phyloP scores from a whole-genome alignment of 768 basidiomycete species.

The Boletus sp. region DNA sequence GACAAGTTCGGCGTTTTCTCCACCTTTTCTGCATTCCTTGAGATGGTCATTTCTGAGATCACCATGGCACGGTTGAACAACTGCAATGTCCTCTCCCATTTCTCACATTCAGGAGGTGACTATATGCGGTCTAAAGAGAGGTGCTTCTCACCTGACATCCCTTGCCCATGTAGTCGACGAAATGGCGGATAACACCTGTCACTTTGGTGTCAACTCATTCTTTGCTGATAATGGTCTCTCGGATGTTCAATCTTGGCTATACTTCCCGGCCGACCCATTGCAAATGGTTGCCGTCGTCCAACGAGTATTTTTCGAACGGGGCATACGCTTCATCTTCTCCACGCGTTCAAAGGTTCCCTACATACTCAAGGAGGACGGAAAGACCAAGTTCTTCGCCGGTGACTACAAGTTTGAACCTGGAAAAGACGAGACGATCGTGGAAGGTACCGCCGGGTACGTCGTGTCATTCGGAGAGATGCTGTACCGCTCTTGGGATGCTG shows the following conservation, averaged over 20 bases:
- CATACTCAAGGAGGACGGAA: slow-evolving; percentile 75
- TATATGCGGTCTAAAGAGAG: slow-evolving; percentile 5
- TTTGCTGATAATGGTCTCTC: slow-evolving; percentile 87
- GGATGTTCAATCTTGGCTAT: slow-evolving; percentile 75
- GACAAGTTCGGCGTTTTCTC: slow-evolving; percentile 88
- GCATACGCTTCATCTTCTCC: slow-evolving; percentile 84
- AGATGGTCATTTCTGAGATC: slow-evolving; percentile 87
- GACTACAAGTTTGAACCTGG: slow-evolving; percentile 80
- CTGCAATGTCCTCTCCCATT: slow-evolving; percentile 85
- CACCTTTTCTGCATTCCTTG: slow-evolving; percentile 88
- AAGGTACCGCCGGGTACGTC: slow-evolving; percentile 79
- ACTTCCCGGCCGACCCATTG: slow-evolving; percentile 83
- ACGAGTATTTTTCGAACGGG: slow-evolving; percentile 79
- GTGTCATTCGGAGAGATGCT: slow-evolving; percentile 87
- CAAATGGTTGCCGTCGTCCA: slow-evolving; percentile 80
- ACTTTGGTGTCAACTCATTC: slow-evolving; percentile 80
- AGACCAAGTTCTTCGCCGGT: slow-evolving; percentile 61
- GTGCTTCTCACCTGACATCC: background rate
- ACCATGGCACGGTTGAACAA: slow-evolving; percentile 93
- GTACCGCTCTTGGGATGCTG: slow-evolving; percentile 81
- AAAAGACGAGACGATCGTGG: slow-evolving; percentile 78
- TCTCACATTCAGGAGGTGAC: slow-evolving; percentile 83
- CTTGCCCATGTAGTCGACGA: slow-evolving; percentile 52
- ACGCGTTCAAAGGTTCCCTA: slow-evolving; percentile 89
- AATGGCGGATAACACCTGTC: slow-evolving; percentile 61